Evolutionary conservation across 1,284 basidiomycete genomes (phyloP).

Genomic region (Testicularia cyperi): DNA sequence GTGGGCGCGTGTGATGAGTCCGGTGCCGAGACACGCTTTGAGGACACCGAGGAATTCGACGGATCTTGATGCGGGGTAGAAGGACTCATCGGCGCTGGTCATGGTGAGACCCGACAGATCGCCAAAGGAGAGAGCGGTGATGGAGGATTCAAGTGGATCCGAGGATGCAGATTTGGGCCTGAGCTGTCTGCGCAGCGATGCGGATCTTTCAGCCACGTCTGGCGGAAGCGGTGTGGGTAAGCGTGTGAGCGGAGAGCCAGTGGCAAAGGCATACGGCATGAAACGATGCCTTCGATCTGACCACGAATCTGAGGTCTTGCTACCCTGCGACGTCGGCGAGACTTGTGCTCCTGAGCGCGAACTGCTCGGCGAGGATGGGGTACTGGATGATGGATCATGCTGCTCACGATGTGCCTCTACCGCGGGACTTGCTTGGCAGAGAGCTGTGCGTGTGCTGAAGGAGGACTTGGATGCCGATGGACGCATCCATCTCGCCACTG

Average conservation of each 20-base stretch:
- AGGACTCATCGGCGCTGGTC: constrained; percentile 38
- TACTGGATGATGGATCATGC: constrained; percentile 13
- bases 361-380: constrained; percentile 7
- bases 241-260: constrained; percentile 27
- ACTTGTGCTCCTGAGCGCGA: constrained; percentile 1
- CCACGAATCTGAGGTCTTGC: too few species aligned
- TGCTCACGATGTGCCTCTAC: constrained; percentile 20
- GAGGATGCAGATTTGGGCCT: constrained; percentile 8
- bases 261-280: constrained; percentile 27
- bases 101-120: constrained; percentile 35
- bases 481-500: not conserved
- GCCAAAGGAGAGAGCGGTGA: constrained; percentile 21
- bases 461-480: not conserved
- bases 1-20: constrained; percentile 50
- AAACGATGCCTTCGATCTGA: constrained; percentile 14
- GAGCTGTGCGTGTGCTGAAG: constrained; percentile 21
- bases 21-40: constrained; percentile 53
- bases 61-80: constrained; percentile 43
- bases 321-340: constrained; percentile 2
- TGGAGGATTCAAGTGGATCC: constrained; percentile 3
- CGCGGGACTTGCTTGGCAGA: constrained; percentile 26
- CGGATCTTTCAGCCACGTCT: constrained; percentile 27
- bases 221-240: constrained; percentile 37
- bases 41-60: constrained; percentile 51
- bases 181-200: constrained; percentile 11